Percentiles rank a stretch among this genome's conserved stretches.
Evolutionary conservation across 352 stramenopile genomes (phyloP).

Genomic region (Stramenopiles sp.): DNA sequence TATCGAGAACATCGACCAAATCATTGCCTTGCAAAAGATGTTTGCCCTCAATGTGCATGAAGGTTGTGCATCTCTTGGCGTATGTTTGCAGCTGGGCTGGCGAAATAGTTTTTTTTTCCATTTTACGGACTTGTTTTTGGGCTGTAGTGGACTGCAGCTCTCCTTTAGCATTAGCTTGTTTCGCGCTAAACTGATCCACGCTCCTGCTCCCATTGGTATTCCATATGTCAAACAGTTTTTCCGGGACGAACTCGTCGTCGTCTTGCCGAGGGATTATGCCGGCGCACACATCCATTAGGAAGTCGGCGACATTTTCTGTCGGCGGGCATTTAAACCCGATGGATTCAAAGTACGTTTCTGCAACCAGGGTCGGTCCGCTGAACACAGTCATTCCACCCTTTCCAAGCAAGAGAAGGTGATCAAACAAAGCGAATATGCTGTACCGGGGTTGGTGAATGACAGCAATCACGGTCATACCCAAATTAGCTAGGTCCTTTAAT

Average conservation of each 20-base stretch:
- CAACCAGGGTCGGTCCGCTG: neutral
- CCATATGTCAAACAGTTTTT: constrained; percentile 8
- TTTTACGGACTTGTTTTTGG: too few species aligned
- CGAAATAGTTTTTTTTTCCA: too few species aligned
- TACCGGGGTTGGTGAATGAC: constrained; percentile 10
- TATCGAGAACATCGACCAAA: too few species aligned
- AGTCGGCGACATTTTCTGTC: neutral
- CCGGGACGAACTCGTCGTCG: neutral
- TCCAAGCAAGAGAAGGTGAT: neutral
- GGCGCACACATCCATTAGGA: neutral
- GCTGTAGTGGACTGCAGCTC: too few species aligned
- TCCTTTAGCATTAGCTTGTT: too few species aligned
- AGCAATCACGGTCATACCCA: constrained; percentile 11
- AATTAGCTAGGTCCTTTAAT: constrained; percentile 3
- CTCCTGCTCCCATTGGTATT: too few species aligned
- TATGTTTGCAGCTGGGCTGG: too few species aligned
- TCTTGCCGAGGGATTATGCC: neutral
- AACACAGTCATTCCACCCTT: neutral
- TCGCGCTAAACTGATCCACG: too few species aligned
- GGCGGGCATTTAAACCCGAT: neutral
- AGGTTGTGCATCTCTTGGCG: too few species aligned
- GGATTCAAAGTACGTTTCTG: neutral
- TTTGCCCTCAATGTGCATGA: too few species aligned
- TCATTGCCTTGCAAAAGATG: too few species aligned
- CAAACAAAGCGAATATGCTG: neutral